A percentile compares a stretch with the other conserved stretches of the same genome.
phyloP scores from a whole-genome alignment of 2,329 filamentous ascomycete species.

The Beauveria varroae region DNA sequence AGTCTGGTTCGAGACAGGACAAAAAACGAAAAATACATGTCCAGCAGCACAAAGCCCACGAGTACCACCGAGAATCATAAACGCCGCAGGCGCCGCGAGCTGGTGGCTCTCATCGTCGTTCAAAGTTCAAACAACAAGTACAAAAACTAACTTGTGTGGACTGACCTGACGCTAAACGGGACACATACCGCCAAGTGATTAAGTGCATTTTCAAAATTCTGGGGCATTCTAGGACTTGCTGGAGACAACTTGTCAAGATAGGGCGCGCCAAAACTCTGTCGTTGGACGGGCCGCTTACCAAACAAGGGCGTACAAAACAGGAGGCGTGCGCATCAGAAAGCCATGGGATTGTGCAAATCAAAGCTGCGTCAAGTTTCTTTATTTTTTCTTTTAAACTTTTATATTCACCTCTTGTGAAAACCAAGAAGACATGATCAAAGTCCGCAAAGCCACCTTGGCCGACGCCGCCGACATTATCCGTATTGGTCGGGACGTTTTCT shows the following conservation, averaged over 20 bases:
- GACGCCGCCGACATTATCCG: conserved; percentile 25
- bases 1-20: no score
- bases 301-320: background rate
- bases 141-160: no score
- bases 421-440: background rate
- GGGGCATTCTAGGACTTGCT: background rate
- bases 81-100: no score
- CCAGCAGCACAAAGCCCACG: no score
- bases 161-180: no score
- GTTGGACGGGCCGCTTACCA: background rate
- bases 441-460: conserved; percentile 3
- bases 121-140: no score
- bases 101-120: no score
- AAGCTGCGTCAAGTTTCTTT: background rate
- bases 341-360: no score
- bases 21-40: no score
- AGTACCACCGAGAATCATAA: no score
- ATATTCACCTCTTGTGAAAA: background rate
- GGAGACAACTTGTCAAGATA: background rate
- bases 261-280: conserved; percentile 3
- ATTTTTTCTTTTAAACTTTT: background rate
- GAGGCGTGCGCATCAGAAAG: background rate
- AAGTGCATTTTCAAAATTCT: background rate
- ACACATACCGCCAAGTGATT: no score
- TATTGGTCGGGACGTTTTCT: conserved; percentile 30